Evolutionary conservation across 2,329 filamentous ascomycete genomes (phyloP).

Genomic region (Purpureocillium lavendulum): DNA sequence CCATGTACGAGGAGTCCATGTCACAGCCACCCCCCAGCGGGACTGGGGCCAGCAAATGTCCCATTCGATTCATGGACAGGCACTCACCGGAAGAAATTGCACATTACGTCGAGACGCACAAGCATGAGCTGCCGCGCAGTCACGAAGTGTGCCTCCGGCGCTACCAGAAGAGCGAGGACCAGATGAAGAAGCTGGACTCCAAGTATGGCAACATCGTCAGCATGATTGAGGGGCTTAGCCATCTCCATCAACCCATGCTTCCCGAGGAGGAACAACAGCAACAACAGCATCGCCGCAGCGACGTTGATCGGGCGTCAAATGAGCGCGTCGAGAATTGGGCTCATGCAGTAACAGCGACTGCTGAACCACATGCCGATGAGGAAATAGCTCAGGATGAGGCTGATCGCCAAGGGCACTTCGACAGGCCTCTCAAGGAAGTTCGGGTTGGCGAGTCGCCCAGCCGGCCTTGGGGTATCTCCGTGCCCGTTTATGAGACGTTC

Average conservation of each 20-base stretch:
- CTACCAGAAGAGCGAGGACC: constrained; percentile 79
- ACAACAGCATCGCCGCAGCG: constrained; percentile 24
- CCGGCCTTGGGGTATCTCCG: constrained; percentile 83
- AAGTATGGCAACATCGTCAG: constrained; percentile 89
- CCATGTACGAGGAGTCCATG: constrained; percentile 52
- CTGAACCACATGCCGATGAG: constrained; percentile 25
- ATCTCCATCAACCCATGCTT: constrained; percentile 82
- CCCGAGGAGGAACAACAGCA: constrained; percentile 45
- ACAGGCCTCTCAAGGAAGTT: constrained; percentile 77
- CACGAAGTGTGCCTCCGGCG: constrained; percentile 87
- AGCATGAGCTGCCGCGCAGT: constrained; percentile 87
- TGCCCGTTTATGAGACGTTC: constrained; percentile 51
- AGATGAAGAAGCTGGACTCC: constrained; percentile 80
- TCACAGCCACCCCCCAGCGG: constrained; percentile 42
- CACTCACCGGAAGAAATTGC: constrained; percentile 91
- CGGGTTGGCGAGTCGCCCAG: constrained; percentile 91
- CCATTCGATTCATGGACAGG: constrained; percentile 86
- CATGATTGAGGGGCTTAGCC: constrained; percentile 87
- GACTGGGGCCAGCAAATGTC: constrained; percentile 60
- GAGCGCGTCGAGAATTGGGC: constrained; percentile 83
- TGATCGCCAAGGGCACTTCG: constrained; percentile 66
- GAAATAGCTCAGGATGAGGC: constrained; percentile 32
- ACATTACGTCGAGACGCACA: constrained; percentile 88
- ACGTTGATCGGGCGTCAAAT: constrained; percentile 46
- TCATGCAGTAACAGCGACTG: constrained; percentile 57